Conservation (phyloP, 495 filamentous ascomycete genomes). For the Alectoria sarmentosa region DNA sequence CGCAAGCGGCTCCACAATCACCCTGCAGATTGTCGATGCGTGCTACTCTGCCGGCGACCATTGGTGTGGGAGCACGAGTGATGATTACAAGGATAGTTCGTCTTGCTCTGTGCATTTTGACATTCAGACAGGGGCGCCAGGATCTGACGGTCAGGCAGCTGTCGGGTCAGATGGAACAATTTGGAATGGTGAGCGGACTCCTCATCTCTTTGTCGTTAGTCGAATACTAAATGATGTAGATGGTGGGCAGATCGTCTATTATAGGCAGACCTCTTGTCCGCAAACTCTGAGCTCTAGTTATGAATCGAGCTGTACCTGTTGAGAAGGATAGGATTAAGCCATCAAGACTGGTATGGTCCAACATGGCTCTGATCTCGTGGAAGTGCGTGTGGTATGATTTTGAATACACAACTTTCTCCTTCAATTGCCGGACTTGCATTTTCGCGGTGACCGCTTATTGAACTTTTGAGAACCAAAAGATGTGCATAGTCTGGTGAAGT, state of each 20-base stretch:
- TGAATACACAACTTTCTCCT: too few relatives aligned
- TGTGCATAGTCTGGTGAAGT: too few relatives aligned
- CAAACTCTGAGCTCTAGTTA: background rate
- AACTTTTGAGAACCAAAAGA: too few relatives aligned
- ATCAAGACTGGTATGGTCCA: background rate
- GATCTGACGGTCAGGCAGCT: background rate
- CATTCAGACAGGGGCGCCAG: slow-evolving; percentile 16
- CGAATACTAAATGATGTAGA: background rate
- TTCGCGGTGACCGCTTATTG: too few relatives aligned
- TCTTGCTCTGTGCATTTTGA: slow-evolving; percentile 22
- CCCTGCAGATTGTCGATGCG: slow-evolving; percentile 19
- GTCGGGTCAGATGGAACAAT: slow-evolving; percentile 16
- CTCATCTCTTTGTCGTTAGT: background rate
- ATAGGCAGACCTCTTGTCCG: slow-evolving; percentile 3
- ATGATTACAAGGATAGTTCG: slow-evolving; percentile 13
- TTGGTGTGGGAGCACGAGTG: slow-evolving; percentile 19
- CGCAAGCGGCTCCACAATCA: slow-evolving; percentile 12
- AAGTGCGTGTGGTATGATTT: too few relatives aligned
- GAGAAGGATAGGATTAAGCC: background rate
- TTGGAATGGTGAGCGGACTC: slow-evolving; percentile 15
- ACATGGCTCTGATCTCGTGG: too few relatives aligned
- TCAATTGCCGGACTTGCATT: too few relatives aligned
- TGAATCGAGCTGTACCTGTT: background rate
- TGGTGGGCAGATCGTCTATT: slow-evolving; percentile 16
- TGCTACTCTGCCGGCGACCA: slow-evolving; percentile 8